These are phyloP conservation scores for Chalciporus sphaerocephalus DNA, from an alignment of 768 basidiomycete genomes.

Conservation along the genomic window DNA sequence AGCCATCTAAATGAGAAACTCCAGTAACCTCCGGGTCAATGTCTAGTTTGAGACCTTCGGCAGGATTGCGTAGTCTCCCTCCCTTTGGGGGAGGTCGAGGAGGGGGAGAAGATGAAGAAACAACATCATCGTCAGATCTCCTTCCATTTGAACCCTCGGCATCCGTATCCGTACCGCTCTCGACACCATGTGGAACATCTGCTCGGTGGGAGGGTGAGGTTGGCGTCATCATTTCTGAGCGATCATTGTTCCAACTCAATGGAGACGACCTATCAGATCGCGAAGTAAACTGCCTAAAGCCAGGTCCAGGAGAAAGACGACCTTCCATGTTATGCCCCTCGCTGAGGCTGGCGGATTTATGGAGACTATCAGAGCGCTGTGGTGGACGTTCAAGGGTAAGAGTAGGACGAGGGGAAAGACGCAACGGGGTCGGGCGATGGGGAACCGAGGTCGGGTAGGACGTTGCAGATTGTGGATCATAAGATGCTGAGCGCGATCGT, in stretches of 20 bases:
- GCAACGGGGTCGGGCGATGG: conserved; percentile 15
- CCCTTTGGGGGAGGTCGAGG: conserved; percentile 49
- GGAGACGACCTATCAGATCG: conserved; percentile 20
- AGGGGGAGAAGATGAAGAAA: conserved; percentile 25
- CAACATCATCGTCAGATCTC: conserved; percentile 23
- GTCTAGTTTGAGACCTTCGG: conserved; percentile 29
- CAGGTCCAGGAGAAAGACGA: conserved; percentile 10
- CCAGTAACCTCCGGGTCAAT: conserved; percentile 14
- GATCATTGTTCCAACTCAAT: conserved; percentile 19
- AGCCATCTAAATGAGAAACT: conserved; percentile 34
- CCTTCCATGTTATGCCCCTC: conserved; percentile 8
- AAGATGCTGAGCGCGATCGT: conserved; percentile 37
- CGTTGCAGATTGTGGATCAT: conserved; percentile 17
- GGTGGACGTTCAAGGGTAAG: conserved; percentile 35
- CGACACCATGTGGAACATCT: conserved; percentile 69
- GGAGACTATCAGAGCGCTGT: conserved; percentile 31
- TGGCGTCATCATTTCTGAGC: conserved; percentile 30
- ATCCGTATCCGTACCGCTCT: conserved; percentile 73
- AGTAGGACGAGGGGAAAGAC: conserved; percentile 21
- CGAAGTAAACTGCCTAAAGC: conserved; percentile 7
- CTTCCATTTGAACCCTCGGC: conserved; percentile 45
- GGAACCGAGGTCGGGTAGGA: conserved; percentile 1
- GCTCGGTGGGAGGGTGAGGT: conserved; percentile 58
- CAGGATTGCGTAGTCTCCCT: conserved; percentile 19
- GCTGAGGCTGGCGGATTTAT: conserved; percentile 1